phyloP scores from a whole-genome alignment of 371 early-diverging fungal species.

The Mucor sp. region DNA sequence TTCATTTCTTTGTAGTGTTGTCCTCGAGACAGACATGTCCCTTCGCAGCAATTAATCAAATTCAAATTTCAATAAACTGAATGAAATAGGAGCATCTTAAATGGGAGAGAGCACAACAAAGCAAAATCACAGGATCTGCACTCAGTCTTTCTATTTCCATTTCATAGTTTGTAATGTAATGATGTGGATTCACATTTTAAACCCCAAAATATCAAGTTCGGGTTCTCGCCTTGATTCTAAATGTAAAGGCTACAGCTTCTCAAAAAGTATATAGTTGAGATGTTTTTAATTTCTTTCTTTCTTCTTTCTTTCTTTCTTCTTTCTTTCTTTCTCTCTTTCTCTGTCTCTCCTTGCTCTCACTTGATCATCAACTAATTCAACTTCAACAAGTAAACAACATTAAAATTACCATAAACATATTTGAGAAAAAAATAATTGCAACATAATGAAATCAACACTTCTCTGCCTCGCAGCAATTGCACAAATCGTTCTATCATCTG shows the following conservation, averaged over 20 bases:
- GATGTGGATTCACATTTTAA: not conserved
- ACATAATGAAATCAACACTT: conserved; percentile 16
- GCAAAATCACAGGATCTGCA: not conserved
- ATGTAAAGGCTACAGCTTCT: not conserved
- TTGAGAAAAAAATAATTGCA: not conserved
- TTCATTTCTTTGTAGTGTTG: too few species aligned
- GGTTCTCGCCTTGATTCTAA: not conserved
- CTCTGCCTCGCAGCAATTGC: conserved; percentile 12
- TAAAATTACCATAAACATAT: not conserved
- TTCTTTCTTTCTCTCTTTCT: not conserved
- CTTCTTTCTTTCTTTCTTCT: not conserved
- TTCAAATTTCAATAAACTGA: not conserved
- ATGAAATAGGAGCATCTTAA: not conserved
- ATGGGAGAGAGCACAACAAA: not conserved
- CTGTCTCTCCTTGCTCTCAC: not conserved
- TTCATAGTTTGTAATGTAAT: not conserved
- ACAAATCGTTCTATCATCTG: conserved; percentile 9
- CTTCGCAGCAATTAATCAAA: not conserved
- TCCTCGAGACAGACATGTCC: too few species aligned
- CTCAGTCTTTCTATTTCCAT: not conserved
- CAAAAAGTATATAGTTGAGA: not conserved
- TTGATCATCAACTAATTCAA: not conserved
- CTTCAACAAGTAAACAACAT: not conserved
- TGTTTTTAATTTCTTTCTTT: not conserved
- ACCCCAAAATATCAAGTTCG: not conserved